phyloP scores from a whole-genome alignment of 2,329 filamentous ascomycete species.

The Sporothrix phasma region DNA sequence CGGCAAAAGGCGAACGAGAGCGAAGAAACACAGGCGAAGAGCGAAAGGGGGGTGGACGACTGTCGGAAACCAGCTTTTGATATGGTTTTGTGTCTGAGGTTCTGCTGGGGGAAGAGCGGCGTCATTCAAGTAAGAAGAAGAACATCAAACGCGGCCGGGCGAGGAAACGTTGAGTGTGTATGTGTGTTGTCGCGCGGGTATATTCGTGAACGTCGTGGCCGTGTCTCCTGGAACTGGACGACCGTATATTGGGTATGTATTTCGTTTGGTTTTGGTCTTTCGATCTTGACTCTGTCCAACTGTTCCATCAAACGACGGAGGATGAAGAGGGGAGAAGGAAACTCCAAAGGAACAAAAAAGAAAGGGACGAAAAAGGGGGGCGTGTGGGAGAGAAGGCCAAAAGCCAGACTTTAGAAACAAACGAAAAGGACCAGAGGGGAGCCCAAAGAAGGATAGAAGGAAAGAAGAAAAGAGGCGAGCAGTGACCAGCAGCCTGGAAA shows the following conservation, averaged over 20 bases:
- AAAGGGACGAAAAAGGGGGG: background rate
- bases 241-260: background rate
- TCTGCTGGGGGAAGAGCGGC: background rate
- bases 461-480: background rate
- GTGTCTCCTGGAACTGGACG: conserved; percentile 1
- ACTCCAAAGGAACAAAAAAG: background rate
- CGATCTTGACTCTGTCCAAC: background rate
- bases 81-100: background rate
- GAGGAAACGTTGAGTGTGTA: background rate
- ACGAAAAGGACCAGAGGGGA: background rate
- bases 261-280: background rate
- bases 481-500: background rate
- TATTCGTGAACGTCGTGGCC: conserved; percentile 4
- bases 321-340: background rate
- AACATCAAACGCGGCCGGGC: conserved; percentile 8
- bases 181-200: conserved; percentile 11
- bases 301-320: background rate
- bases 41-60: background rate
- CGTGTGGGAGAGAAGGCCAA: background rate
- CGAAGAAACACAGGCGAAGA: background rate
- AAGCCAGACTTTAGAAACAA: background rate
- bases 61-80: background rate
- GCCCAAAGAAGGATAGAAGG: background rate
- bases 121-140: conserved; percentile 6
- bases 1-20: background rate